phyloP scores from a whole-genome alignment of 129 eudicot species.

The Deinandra increscens region DNA sequence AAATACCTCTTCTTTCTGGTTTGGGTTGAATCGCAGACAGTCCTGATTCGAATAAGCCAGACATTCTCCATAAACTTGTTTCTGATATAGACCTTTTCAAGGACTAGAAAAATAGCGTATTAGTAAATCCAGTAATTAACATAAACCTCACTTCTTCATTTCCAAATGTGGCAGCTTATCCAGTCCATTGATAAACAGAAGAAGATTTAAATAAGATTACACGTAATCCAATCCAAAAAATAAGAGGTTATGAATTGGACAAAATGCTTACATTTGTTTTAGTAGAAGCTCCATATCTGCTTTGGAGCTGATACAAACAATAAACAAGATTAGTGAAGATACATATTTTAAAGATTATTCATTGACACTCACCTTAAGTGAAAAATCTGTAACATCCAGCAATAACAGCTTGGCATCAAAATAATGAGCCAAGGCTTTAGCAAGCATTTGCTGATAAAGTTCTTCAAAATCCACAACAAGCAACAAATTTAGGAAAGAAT shows the following conservation, averaged over 20 bases:
- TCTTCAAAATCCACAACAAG: constrained; percentile 41
- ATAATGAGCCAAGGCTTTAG: constrained; percentile 85
- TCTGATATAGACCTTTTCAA: constrained; percentile 76
- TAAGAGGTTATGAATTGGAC: constrained; percentile 4
- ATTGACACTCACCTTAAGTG: constrained; percentile 56
- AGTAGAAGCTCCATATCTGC: constrained; percentile 63
- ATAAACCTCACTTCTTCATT: constrained; percentile 8
- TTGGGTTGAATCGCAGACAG: constrained; percentile 56
- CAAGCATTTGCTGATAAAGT: constrained; percentile 93
- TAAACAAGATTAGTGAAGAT: constrained; percentile 15
- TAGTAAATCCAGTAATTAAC: constrained; percentile 18
- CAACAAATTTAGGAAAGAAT: constrained; percentile 4
- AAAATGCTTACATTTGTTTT: constrained; percentile 61
- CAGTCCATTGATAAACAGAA: constrained; percentile 3
- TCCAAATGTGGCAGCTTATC: neutral
- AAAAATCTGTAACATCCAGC: constrained; percentile 74
- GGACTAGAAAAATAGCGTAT: constrained; percentile 45
- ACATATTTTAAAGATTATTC: neutral
- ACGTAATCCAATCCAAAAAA: constrained; percentile 4
- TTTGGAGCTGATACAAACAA: constrained; percentile 59
- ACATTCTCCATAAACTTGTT: constrained; percentile 59
- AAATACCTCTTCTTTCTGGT: constrained; percentile 60
- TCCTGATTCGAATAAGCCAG: constrained; percentile 66
- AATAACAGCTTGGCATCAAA: constrained; percentile 79
- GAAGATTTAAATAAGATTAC: neutral